phyloP scores from a whole-genome alignment of 768 basidiomycete species.

The Lactarius hengduanensis region DNA sequence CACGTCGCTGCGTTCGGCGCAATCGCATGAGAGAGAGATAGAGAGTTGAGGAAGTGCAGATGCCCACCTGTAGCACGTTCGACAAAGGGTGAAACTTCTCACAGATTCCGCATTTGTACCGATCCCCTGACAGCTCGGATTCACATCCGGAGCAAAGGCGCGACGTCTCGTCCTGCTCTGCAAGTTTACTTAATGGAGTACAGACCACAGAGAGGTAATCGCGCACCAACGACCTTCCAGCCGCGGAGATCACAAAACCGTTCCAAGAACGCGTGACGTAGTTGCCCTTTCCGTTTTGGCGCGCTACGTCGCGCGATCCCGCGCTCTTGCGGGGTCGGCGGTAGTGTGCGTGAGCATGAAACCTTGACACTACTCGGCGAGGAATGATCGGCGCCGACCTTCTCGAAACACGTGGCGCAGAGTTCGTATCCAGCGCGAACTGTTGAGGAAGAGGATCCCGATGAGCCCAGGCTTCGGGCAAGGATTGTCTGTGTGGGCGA shows the following conservation, averaged over 20 bases:
- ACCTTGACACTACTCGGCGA: constrained; percentile 44
- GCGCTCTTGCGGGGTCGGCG: constrained; percentile 42
- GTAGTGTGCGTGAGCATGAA: constrained; percentile 42
- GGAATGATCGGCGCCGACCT: constrained; percentile 75
- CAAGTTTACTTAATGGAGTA: constrained; percentile 28
- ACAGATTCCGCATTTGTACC: constrained; percentile 89
- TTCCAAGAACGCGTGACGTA: constrained; percentile 84
- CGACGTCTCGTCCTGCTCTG: constrained; percentile 70
- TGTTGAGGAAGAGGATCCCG: constrained; percentile 19
- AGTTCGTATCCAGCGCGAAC: constrained; percentile 70
- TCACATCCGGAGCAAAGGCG: constrained; percentile 79
- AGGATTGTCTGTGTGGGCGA: constrained; percentile 24
- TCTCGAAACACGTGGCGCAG: constrained; percentile 76
- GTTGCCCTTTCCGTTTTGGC: constrained; percentile 68
- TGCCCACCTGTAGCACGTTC: constrained; percentile 74
- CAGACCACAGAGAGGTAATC: constrained; percentile 1
- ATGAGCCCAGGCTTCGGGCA: constrained; percentile 17
- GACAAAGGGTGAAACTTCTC: constrained; percentile 78
- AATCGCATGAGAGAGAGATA: constrained; percentile 6
- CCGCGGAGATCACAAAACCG: constrained; percentile 79
- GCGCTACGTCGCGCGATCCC: constrained; percentile 58
- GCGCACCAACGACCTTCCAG: constrained; percentile 88
- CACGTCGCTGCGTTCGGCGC: constrained; percentile 57
- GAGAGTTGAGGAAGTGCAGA: neutral
- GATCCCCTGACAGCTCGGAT: constrained; percentile 53